Conservation (phyloP, 345 rosid species). For the Salix dunnii region DNA sequence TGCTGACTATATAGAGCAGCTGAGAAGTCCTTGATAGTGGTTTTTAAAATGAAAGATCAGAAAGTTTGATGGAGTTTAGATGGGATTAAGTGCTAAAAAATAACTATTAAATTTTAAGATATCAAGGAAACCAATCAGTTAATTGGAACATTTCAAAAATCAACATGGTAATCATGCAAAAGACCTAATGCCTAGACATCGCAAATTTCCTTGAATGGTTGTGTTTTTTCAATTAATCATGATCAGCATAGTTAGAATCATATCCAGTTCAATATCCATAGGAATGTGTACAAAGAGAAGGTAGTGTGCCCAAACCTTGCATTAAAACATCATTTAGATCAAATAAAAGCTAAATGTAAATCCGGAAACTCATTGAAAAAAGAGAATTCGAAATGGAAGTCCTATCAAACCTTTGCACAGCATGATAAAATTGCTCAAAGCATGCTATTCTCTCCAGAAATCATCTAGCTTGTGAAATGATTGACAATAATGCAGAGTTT, state of each 20-base stretch:
- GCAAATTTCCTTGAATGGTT: not conserved
- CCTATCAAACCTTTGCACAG: not conserved
- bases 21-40: not conserved
- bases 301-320: not conserved
- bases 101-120: not conserved
- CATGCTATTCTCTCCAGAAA: not conserved
- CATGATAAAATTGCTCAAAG: not conserved
- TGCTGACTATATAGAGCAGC: not conserved
- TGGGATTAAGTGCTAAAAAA: not conserved
- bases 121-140: not conserved
- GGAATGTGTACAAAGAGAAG: not conserved
- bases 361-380: not conserved
- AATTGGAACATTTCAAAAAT: not conserved
- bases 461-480: not conserved
- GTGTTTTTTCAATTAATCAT: not conserved
- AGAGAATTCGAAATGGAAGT: not conserved
- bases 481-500: not conserved
- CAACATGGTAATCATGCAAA: not conserved
- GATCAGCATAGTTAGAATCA: not conserved
- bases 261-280: not conserved
- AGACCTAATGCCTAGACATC: not conserved
- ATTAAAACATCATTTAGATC: not conserved
- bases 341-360: not conserved
- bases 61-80: not conserved
- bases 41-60: not conserved